Base-by-base conservation (phyloP, 176 grass and related monocot species). In the Puccinellia tenuiflora region DNA sequence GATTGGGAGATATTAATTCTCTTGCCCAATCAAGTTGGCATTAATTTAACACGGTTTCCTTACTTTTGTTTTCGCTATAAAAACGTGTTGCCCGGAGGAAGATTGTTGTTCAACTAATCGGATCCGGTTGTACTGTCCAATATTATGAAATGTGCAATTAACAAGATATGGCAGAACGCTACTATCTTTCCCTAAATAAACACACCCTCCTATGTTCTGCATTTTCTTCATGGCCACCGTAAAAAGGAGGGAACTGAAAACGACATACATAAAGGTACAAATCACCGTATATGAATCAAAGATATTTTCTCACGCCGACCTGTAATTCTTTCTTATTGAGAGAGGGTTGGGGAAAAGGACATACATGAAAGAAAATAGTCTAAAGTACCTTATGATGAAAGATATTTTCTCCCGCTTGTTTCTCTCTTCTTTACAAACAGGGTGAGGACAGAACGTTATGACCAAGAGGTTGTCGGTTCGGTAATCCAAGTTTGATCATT, bases 31-130 rank as follows among this genome's bases (percentile, higher is more conserved):
- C 74, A 72, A 63, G 51, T 12, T 22, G 47, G 67, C 81, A 37
- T 70, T 73, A 29, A 48, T 48, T 78, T 78, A 66, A 86, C 79
- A 57, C 54, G 68, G 15, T 66, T 57, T 29, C 69, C 24, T 73
- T 46, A 10, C 42, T 73, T 65, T 57, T 63, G 40, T 59, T 46
- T 73, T 24, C 53, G 14, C 61, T 45, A 48, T 45, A 46, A 72
- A 20, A 8, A 28, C 47, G 38, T 31, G 70, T 81, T 89, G 77
- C 59, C 45, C 7, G 51, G 33, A 61, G 42, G 70, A 79, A 71
- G 78, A 54, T 81, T 63, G 14, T 15, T 20, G 56, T 53, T 70
- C 20, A 38, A 71, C 40, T 45, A 81, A 72, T 26, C 43, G 21
- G 42, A 37, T 46, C 72, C 9, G 8, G 25, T 14, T 45, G 69